Base-by-base conservation (phyloP, 805 yeast genomes). In the Candida vartiovaarae region DNA sequence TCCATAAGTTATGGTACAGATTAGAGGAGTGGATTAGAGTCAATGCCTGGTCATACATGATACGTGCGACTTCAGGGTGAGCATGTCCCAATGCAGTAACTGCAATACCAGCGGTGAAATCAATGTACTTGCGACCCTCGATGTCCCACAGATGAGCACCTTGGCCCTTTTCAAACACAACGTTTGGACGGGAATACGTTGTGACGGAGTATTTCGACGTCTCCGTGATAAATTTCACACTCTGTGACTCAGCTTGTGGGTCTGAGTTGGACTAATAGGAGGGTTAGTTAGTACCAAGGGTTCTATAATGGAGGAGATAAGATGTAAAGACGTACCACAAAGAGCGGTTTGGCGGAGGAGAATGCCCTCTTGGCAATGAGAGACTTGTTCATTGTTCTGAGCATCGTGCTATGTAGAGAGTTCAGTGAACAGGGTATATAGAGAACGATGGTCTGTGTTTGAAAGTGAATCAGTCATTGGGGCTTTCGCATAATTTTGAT, bases 101-200 rank as follows among this genome's bases (percentile, higher is more conserved):
- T 1, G 99, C 98, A 53, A 93, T 91, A 42, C 99, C 99, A 2
- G 97, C 89, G 1, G 91, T 82, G 65, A 93, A 91, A 61, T 93
- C 99, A 40, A 93, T 72, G 58, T 82, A 93, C 60, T 82, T 74
- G 34, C 78, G 72, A 47, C 84, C 83, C 54, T 86, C 88, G 39
- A 83, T 64, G 62, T 93, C 99, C 71, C 81, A 89, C 43, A 93
- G 61, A 42, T 71, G 70, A n/a, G 89, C 77, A 20, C 95, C 96
- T 53, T 78, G 65, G 32, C 96, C 99, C 47, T 81, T 82, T 39
- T 83, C 79, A 44, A 91, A 71, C 15, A 88, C 84, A 40, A 89
- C 63, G 38, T 78, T 71, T 9, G 95, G 95, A 56, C 90, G 77
- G 8, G 89, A 75, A 58, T 88, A 87, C 0, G 95, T 86, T 5